phyloP scores from a whole-genome alignment of 2,329 filamentous ascomycete species.

The Pseudogymnoascus sp. region DNA sequence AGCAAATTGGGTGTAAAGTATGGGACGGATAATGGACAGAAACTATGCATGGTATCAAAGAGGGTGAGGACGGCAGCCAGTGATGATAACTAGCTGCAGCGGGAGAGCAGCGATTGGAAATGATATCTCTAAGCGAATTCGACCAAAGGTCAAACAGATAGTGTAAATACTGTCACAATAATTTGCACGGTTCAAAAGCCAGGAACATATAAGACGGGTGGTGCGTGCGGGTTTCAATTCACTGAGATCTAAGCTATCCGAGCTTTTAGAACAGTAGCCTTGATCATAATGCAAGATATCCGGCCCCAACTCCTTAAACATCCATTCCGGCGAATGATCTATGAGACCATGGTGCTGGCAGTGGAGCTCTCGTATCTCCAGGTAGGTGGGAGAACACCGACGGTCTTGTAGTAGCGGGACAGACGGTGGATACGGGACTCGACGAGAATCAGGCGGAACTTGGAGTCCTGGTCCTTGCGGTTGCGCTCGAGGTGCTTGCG shows the following conservation, averaged over 20 bases:
- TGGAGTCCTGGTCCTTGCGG: constrained; percentile 99
- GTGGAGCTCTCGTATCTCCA: constrained; percentile 99
- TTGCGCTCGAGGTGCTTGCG: constrained; percentile 99
- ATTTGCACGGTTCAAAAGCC: background rate
- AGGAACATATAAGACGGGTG: constrained; percentile 3
- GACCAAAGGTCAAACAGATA: background rate
- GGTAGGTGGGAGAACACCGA: constrained; percentile 74
- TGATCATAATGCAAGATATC: constrained; percentile 22
- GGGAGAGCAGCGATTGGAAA: background rate
- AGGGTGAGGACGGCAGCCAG: background rate
- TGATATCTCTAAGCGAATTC: constrained; percentile 5
- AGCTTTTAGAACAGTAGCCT: constrained; percentile 4
- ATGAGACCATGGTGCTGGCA: constrained; percentile 87
- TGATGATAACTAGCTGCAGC: background rate
- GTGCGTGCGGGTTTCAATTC: constrained; percentile 8
- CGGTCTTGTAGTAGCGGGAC: constrained; percentile 99
- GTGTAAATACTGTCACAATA: background rate
- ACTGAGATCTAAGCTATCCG: constrained; percentile 8
- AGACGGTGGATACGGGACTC: constrained; percentile 99
- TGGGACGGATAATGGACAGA: background rate
- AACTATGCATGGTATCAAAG: background rate
- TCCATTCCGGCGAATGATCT: constrained; percentile 36
- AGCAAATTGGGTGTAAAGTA: constrained; percentile 10
- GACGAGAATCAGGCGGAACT: constrained; percentile 99
- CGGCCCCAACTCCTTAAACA: constrained; percentile 25